These are phyloP conservation scores for Phaeosphaeriaceae sp. DNA, from an alignment of 2,329 filamentous ascomycete genomes.

Conservation along the genomic window DNA sequence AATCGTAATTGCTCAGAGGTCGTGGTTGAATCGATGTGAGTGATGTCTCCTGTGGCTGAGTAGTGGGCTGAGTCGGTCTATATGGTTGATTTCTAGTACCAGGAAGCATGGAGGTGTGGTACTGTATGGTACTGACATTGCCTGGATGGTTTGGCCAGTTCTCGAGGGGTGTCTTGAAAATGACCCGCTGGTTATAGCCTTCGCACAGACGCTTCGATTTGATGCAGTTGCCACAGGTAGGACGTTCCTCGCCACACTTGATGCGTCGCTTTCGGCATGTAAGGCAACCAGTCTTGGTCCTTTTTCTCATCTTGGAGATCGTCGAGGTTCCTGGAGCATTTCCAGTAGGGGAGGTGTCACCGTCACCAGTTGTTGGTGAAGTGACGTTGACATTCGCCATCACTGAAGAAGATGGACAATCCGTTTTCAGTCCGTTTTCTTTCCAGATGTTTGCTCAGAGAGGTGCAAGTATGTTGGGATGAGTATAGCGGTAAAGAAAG, in stretches of 20 bases:
- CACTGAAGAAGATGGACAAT: neutral
- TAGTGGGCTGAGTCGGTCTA: slow-evolving; percentile 15
- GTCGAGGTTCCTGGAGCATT: slow-evolving; percentile 23
- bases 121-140: slow-evolving; percentile 46
- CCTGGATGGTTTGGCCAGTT: slow-evolving; percentile 52
- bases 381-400: slow-evolving; percentile 33
- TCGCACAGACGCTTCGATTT: slow-evolving; percentile 86
- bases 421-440: too few species aligned
- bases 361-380: slow-evolving; percentile 27
- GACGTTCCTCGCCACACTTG: slow-evolving; percentile 92
- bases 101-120: slow-evolving; percentile 48
- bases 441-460: neutral
- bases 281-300: slow-evolving; percentile 91
- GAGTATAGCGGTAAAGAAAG: neutral
- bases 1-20: slow-evolving; percentile 35
- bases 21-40: slow-evolving; percentile 38
- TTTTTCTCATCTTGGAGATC: slow-evolving; percentile 48
- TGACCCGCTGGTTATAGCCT: slow-evolving; percentile 80
- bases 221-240: slow-evolving; percentile 82
- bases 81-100: slow-evolving; percentile 35
- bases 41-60: slow-evolving; percentile 27
- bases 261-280: slow-evolving; percentile 95
- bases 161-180: slow-evolving; percentile 77
- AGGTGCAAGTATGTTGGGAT: neutral
- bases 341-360: slow-evolving; percentile 38